Base-by-base conservation (phyloP, 306 rosid genomes). In the Trifolium subterraneum region DNA sequence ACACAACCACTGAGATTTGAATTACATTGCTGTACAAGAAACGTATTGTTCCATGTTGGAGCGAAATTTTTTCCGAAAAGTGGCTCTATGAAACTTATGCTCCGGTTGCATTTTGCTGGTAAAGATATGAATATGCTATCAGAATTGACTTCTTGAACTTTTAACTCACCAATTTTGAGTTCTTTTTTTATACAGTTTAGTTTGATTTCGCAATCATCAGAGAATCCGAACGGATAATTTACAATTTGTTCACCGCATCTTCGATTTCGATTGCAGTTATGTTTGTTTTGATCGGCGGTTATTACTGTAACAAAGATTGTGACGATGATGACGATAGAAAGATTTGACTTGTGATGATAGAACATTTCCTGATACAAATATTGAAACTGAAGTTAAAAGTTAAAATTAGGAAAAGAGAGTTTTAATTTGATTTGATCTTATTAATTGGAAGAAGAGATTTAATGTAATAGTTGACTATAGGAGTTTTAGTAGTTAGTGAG, bases 191-290 rank as follows among this genome's bases (percentile, higher is more conserved):
- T 64, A 76, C 96, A 92, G 64, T 19, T 65, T 16, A 94, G 74
- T 61, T 1, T 76, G 85, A 94, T 73, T 78, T 8, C 1, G 42
- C 88, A 86, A 0, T 35, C 79, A 0, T 12, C 39, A 0, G 89
- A 77, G 82, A 90, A 90, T 1, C 95, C 96, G 8, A 94, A 94
- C 38, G 99, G 97, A 66, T 83, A 85, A 0, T n/a, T 77, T 13
- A 91, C 78, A 12, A 81, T 35, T 38, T 52, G 67, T 29, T 69
- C 58, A 45, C 79, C 79, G 66, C 93, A 92, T 20, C 60, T 29
- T 48, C 5, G 13, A 0, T 0, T 29, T 48, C 5, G 13, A 0
- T 0, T 1, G 79, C 90, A 86, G 51, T 10, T 14, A 60, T 0
- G 18, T 2, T 19, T 8, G 67, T 35, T 71, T 20, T 78, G 35